These are phyloP conservation scores for Mallotus repandus DNA, from an alignment of 441 rosid species.

Conservation along the genomic window DNA sequence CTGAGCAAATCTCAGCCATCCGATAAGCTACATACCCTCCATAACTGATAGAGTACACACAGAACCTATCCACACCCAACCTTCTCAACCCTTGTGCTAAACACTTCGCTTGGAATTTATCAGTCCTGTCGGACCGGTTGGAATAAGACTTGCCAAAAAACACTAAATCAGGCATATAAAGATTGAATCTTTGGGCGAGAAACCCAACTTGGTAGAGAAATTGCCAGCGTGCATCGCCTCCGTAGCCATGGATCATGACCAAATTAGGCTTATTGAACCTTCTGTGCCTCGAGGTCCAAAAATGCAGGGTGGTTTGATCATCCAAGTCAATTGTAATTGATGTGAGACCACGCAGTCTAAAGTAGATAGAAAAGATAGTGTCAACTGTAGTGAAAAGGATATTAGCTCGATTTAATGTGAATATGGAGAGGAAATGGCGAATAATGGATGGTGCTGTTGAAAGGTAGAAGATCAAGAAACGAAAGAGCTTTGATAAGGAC, in stretches of 20 bases:
- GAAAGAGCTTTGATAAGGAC: constrained; percentile 34
- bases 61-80: constrained; percentile 44
- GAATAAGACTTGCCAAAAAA: constrained; percentile 59
- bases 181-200: constrained; percentile 50
- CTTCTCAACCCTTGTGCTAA: constrained; percentile 44
- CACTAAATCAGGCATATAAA: constrained; percentile 56
- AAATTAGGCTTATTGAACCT: constrained; percentile 35
- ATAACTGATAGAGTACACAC: constrained; percentile 61
- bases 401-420: constrained; percentile 17
- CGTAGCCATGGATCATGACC: constrained; percentile 65
- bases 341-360: constrained; percentile 45
- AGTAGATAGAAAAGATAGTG: constrained; percentile 39
- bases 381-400: constrained; percentile 39
- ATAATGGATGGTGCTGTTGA: constrained; percentile 28
- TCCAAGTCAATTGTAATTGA: constrained; percentile 54
- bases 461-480: constrained; percentile 36
- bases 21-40: constrained; percentile 78
- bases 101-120: constrained; percentile 51
- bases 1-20: constrained; percentile 54
- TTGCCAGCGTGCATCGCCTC: constrained; percentile 65
- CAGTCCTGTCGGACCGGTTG: constrained; percentile 33
- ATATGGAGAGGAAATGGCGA: constrained; percentile 24
- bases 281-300: constrained; percentile 54
- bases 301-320: constrained; percentile 52
- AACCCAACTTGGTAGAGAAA: constrained; percentile 46